These are phyloP conservation scores for Colletotrichum agaves DNA, from an alignment of 2,329 filamentous ascomycete genomes.

Conservation along the genomic window DNA sequence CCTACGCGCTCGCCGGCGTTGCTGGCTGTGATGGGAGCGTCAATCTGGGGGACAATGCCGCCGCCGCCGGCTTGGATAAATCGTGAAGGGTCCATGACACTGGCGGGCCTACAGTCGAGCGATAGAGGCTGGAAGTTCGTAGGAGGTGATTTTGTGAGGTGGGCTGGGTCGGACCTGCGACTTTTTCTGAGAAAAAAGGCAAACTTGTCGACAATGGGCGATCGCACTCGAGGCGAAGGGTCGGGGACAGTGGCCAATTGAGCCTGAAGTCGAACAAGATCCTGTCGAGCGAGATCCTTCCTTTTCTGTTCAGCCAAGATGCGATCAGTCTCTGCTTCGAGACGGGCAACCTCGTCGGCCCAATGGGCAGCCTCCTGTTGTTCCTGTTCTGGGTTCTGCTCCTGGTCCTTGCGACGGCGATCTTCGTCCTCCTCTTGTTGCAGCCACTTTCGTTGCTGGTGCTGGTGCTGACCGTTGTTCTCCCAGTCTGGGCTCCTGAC, in stretches of 20 bases:
- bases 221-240: slow-evolving; percentile 48
- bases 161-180: slow-evolving; percentile 51
- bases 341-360: slow-evolving; percentile 53
- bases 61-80: slow-evolving; percentile 58
- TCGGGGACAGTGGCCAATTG: slow-evolving; percentile 52
- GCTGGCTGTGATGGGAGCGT: slow-evolving; percentile 83
- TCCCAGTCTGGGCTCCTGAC: slow-evolving; percentile 19
- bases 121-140: slow-evolving; percentile 25
- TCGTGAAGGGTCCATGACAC: slow-evolving; percentile 32
- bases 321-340: slow-evolving; percentile 60
- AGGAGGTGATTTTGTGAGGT: slow-evolving; percentile 33
- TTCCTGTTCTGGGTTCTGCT: slow-evolving; percentile 37
- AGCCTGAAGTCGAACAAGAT: slow-evolving; percentile 57
- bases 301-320: slow-evolving; percentile 61
- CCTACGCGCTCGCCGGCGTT: slow-evolving; percentile 82
- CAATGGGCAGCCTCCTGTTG: slow-evolving; percentile 45
- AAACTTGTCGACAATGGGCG: slow-evolving; percentile 61
- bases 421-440: slow-evolving; percentile 23
- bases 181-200: slow-evolving; percentile 54
- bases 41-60: slow-evolving; percentile 64
- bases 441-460: slow-evolving; percentile 10
- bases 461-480: slow-evolving; percentile 20
- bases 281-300: slow-evolving; percentile 58
- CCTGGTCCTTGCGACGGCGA: slow-evolving; percentile 25
- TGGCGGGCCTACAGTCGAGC: slow-evolving; percentile 27